Evolutionary conservation across 116 monocot species (phyloP).

Genomic region (Papilionanthe hybrid): DNA sequence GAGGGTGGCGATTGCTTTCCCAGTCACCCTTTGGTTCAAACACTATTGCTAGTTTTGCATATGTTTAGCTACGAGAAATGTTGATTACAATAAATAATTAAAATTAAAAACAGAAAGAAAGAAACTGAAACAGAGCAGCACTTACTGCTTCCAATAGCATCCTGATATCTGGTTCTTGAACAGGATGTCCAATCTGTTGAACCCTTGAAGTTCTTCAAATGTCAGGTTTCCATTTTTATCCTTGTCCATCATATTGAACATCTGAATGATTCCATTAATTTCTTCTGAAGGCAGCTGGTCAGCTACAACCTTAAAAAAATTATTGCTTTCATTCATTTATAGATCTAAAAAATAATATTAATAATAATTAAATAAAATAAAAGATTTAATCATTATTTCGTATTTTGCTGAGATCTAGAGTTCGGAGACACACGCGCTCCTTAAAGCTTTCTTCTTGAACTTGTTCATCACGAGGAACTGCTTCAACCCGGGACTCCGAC

Average conservation of each 20-base stretch:
- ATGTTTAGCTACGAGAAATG: too few species aligned
- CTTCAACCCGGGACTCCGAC: constrained; percentile 53
- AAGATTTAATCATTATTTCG: background rate
- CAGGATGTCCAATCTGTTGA: constrained; percentile 43
- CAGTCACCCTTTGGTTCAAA: too few species aligned
- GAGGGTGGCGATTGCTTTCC: too few species aligned
- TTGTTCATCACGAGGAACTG: constrained; percentile 82
- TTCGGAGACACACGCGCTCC: constrained; percentile 20
- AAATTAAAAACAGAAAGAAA: too few species aligned
- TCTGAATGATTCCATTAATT: constrained; percentile 51
- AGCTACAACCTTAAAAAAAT: constrained; percentile 43
- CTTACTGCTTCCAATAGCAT: constrained; percentile 85
- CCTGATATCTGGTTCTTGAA: constrained; percentile 48
- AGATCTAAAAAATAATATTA: background rate
- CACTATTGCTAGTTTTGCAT: too few species aligned
- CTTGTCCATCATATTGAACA: constrained; percentile 73
- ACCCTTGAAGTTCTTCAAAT: constrained; percentile 61
- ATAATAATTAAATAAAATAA: background rate
- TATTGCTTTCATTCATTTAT: background rate
- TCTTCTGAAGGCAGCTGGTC: constrained; percentile 65
- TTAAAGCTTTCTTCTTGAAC: constrained; percentile 76
- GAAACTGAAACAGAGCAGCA: too few species aligned
- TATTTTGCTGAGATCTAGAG: background rate
- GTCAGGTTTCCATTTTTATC: constrained; percentile 71
- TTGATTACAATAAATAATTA: too few species aligned